These are phyloP conservation scores for Thraustochytrium sp. DNA, from an alignment of 352 stramenopile species.

Conservation along the genomic window DNA sequence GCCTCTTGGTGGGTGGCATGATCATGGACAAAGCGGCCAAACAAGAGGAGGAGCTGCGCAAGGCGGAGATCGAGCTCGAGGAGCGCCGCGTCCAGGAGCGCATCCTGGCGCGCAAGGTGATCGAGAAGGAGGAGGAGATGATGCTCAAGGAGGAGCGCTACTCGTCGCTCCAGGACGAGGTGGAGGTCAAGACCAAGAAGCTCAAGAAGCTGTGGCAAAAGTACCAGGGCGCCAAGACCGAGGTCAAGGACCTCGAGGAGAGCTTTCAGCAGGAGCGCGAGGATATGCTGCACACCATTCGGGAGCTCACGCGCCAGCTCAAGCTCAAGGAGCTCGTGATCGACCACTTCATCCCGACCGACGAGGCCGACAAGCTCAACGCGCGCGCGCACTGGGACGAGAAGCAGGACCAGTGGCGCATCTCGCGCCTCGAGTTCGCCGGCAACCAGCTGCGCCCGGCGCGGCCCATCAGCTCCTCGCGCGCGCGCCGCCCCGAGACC, in stretches of 20 bases:
- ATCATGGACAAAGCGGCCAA: slow-evolving; percentile 87
- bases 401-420: slow-evolving; percentile 76
- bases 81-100: slow-evolving; percentile 70
- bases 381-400: slow-evolving; percentile 76
- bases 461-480: slow-evolving; percentile 61
- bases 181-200: slow-evolving; percentile 88
- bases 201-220: slow-evolving; percentile 90
- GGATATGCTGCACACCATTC: slow-evolving; percentile 88
- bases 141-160: slow-evolving; percentile 84
- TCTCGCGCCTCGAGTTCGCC: slow-evolving; percentile 65
- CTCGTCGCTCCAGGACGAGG: slow-evolving; percentile 76
- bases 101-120: slow-evolving; percentile 75
- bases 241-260: slow-evolving; percentile 82
- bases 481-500: slow-evolving; percentile 75
- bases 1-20: slow-evolving; percentile 84
- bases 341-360: slow-evolving; percentile 70
- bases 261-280: slow-evolving; percentile 88
- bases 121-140: slow-evolving; percentile 86
- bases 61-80: slow-evolving; percentile 78
- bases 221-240: slow-evolving; percentile 74
- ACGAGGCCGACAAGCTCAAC: slow-evolving; percentile 60
- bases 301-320: slow-evolving; percentile 81
- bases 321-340: slow-evolving; percentile 90
- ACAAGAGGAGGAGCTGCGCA: slow-evolving; percentile 80
- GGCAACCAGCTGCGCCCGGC: slow-evolving; percentile 59